A percentile compares a stretch with the other conserved stretches of the same genome.
Evolutionary conservation across 306 rosid genomes (phyloP).

Genomic region (Elaeagnus macrophylla): DNA sequence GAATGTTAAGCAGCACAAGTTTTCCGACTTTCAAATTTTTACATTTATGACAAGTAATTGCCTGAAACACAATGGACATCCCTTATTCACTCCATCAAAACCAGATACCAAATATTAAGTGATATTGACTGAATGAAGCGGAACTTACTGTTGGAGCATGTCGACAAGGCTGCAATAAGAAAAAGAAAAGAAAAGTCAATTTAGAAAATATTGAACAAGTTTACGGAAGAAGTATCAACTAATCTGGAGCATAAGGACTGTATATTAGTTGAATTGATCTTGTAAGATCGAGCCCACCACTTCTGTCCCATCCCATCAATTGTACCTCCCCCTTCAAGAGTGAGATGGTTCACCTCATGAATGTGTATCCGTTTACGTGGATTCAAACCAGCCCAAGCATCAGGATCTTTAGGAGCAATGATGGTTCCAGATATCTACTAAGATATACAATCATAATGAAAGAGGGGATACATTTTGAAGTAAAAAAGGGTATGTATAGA

Average conservation of each 20-base stretch:
- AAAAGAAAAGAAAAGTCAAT: slow-evolving; percentile 21
- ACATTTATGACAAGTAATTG: slow-evolving; percentile 68
- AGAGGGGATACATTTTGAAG: neutral
- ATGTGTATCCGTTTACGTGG: slow-evolving; percentile 66
- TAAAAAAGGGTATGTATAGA: neutral
- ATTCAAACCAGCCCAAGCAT: slow-evolving; percentile 51
- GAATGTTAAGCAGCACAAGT: slow-evolving; percentile 62
- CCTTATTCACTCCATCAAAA: slow-evolving; percentile 7
- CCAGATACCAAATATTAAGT: neutral
- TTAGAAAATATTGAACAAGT: slow-evolving; percentile 10
- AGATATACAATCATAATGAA: slow-evolving; percentile 3
- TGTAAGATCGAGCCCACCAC: slow-evolving; percentile 96
- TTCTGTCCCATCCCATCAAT: slow-evolving; percentile 77
- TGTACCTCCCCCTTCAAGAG: slow-evolving; percentile 70
- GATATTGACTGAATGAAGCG: slow-evolving; percentile 5
- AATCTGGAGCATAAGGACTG: slow-evolving; percentile 13
- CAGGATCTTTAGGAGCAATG: slow-evolving; percentile 66
- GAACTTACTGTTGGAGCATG: slow-evolving; percentile 80
- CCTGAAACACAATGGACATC: slow-evolving; percentile 48
- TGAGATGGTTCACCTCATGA: slow-evolving; percentile 57
- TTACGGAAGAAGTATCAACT: slow-evolving; percentile 22
- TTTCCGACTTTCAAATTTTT: slow-evolving; percentile 50
- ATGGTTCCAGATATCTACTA: slow-evolving; percentile 60
- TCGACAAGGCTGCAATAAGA: slow-evolving; percentile 64
- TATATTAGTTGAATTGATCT: slow-evolving; percentile 58